Base-by-base conservation (phyloP, 331 rosid genomes). In the Prunus yedoensis region DNA sequence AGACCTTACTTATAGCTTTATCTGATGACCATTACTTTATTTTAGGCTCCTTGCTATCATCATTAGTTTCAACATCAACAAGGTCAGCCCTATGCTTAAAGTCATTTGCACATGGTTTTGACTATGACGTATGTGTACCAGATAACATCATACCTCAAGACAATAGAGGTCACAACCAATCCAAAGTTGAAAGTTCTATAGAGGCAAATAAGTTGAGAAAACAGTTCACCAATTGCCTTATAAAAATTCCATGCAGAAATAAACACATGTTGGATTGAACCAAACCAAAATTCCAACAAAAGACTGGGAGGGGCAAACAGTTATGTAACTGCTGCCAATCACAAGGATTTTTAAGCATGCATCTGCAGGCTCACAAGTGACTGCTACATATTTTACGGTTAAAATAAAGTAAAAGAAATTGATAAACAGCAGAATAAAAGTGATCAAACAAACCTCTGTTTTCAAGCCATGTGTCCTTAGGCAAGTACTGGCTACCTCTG, bases 371-470 rank as follows among this genome's bases (percentile, higher is more conserved):
- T 14, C 54, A 72, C 68, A 72, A 72, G 30, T 68, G 56, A 58
- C 67, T 71, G 25, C 45, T 7, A 58, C 68, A 43, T 28, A 9
- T 56, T 54, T 38, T 53, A 70, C 8, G 4, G 7, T 12, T 66
- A 25, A 43, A 41, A 10, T 58, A 14, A 12, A 49, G 25, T 67
- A n/a, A 71, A 75, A 27, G 56, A 45, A 15, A 41, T 8, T 71
- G 54, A 56, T 57, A 77, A 69, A 65, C 75, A 76, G 49, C 52
- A 83, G 74, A 45, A 54, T 28, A 51, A 23, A 80, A 66, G 67
- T 41, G 60, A 12, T 23, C 10, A 74, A 66, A 53, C 23, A 63
- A 79, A 95, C 99, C 97, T 89, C 82, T 53, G 96, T 85, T 82
- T 85, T 85, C 8, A 80, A 75, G 68, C 81, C 76, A 66, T 80